These are phyloP conservation scores for Solanum aculeatissimum DNA, from an alignment of 305 asterid genomes.

Conservation along the genomic window DNA sequence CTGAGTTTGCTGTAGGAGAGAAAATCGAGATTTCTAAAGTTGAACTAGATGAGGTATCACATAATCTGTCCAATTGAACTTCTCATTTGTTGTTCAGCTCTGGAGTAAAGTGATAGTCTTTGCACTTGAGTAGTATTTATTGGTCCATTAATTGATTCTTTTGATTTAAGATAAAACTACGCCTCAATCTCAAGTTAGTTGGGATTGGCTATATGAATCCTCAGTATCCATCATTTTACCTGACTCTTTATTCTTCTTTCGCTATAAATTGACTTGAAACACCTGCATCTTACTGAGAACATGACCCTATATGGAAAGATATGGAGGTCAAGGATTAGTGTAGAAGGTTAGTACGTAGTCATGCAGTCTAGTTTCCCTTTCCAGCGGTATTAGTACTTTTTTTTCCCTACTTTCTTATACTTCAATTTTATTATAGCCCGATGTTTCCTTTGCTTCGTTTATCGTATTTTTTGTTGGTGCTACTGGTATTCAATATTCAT, in stretches of 20 bases:
- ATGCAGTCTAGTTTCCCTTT: not conserved
- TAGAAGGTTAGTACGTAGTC: not conserved
- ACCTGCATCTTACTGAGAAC: not conserved
- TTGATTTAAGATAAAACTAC: not conserved
- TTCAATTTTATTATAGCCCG: not conserved
- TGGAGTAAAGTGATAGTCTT: not conserved
- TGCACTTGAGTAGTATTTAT: not conserved
- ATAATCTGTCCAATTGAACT: not conserved
- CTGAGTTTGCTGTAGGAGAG: slow-evolving; percentile 56
- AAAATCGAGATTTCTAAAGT: slow-evolving; percentile 46
- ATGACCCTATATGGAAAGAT: not conserved
- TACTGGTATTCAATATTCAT: not conserved
- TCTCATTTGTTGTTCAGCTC: not conserved
- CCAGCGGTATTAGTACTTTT: not conserved
- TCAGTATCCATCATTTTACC: not conserved
- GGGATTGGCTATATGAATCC: not conserved
- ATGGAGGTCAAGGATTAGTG: not conserved
- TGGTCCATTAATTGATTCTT: not conserved
- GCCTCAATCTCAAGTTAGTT: not conserved
- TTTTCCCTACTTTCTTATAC: not conserved
- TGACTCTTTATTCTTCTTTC: not conserved
- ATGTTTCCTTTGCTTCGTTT: not conserved
- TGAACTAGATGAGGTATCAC: slow-evolving; percentile 60
- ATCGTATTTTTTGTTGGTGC: not conserved
- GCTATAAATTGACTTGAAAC: not conserved